phyloP scores from a whole-genome alignment of 768 basidiomycete genomes.

The Lanmaoa pseudosensibilis region DNA sequence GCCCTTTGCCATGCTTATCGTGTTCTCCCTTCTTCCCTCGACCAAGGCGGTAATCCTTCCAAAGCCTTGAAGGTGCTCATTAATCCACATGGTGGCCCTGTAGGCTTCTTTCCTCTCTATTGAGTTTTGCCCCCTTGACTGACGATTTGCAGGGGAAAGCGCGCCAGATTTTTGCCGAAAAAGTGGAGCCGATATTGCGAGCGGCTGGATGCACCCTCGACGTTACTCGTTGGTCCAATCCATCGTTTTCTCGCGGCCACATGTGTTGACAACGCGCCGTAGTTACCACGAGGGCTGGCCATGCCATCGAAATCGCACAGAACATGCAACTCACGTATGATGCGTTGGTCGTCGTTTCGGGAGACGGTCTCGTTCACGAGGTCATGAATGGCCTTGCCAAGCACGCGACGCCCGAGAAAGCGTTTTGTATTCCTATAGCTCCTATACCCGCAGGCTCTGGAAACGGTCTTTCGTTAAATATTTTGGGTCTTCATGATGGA shows the following conservation, averaged over 20 bases:
- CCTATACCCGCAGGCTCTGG: conserved; percentile 84
- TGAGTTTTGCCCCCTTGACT: background rate
- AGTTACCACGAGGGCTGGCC: conserved; percentile 65
- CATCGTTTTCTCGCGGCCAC: background rate
- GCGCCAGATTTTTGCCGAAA: conserved; percentile 48
- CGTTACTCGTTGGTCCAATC: conserved; percentile 51
- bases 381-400: conserved; percentile 79
- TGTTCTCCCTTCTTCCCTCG: background rate
- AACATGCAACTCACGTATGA: conserved; percentile 61
- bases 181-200: conserved; percentile 70
- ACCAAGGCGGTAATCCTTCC: conserved; percentile 50
- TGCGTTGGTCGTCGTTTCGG: conserved; percentile 73
- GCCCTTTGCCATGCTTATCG: background rate
- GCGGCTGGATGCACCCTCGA: conserved; percentile 65
- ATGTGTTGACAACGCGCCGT: background rate
- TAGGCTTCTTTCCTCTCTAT: conserved; percentile 35
- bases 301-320: conserved; percentile 67
- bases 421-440: conserved; percentile 67
- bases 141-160: conserved; percentile 57
- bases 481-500: conserved; percentile 69
- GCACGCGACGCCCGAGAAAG: conserved; percentile 56
- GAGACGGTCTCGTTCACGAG: conserved; percentile 84
- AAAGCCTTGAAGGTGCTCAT: conserved; percentile 67
- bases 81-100: conserved; percentile 80
- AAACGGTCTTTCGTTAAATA: conserved; percentile 72